These are phyloP conservation scores for Cutaneotrichosporon spelunceum DNA, from an alignment of 1,284 basidiomycete genomes.

Conservation along the genomic window DNA sequence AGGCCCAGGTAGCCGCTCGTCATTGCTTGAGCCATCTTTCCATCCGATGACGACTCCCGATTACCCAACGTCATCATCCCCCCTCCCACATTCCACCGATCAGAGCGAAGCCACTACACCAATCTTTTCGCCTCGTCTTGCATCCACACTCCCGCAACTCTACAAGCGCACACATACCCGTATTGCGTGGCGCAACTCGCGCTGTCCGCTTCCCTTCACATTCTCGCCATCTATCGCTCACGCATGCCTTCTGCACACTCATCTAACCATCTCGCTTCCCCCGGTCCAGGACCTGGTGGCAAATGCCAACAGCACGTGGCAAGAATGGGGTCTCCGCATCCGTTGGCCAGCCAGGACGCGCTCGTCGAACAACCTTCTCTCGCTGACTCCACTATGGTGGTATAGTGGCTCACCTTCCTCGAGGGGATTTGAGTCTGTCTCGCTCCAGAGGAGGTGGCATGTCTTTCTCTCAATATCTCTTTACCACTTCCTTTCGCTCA, in stretches of 20 bases:
- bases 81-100: not conserved
- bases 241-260: not conserved
- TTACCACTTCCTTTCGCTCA: not conserved
- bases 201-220: not conserved
- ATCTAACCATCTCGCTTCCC: not conserved
- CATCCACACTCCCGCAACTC: not conserved
- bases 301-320: not conserved
- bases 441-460: not conserved
- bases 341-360: not conserved
- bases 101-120: not conserved
- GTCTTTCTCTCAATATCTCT: not conserved
- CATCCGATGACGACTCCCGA: not conserved
- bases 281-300: not conserved
- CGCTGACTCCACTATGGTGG: not conserved
- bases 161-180: not conserved
- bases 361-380: not conserved
- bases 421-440: not conserved
- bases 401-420: not conserved
- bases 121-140: not conserved
- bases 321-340: not conserved
- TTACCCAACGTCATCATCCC: not conserved
- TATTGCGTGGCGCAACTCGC: not conserved
- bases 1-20: too few species aligned
- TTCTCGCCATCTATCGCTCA: not conserved
- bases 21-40: too few species aligned